phyloP scores from a whole-genome alignment of 78 protist species.

The Dictyostelium discoideum region DNA sequence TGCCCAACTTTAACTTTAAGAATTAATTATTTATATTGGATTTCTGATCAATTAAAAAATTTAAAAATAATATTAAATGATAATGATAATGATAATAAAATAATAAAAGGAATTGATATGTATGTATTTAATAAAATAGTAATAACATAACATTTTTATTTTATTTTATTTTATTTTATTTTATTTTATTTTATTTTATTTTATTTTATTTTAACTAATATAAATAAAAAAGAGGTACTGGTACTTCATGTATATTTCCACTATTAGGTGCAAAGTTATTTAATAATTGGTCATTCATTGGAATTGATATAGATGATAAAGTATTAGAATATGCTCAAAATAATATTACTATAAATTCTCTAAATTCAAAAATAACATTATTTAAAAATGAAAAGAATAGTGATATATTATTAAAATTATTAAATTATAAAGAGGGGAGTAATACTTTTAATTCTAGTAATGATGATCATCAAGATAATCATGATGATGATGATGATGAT shows the following conservation, averaged over 20 bases:
- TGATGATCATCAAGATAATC: no score
- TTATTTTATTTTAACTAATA: no score
- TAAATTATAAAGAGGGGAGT: not conserved
- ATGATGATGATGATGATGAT: not conserved
- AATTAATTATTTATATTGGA: slow-evolving; percentile 55
- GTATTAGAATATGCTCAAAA: slow-evolving; percentile 23
- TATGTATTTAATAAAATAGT: not conserved
- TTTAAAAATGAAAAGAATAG: slow-evolving; percentile 1
- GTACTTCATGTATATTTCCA: slow-evolving; percentile 80
- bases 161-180: not conserved
- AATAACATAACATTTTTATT: not conserved
- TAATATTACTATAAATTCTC: slow-evolving; percentile 27
- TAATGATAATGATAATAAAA: not conserved
- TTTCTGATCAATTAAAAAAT: slow-evolving; percentile 25
- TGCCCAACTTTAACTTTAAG: slow-evolving; percentile 69
- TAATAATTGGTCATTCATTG: slow-evolving; percentile 42
- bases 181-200: not conserved
- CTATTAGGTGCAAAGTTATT: slow-evolving; percentile 40
- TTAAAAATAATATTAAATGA: not conserved
- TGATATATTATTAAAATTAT: not conserved
- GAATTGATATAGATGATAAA: slow-evolving; percentile 9
- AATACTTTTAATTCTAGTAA: no score
- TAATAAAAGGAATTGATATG: slow-evolving; percentile 23
- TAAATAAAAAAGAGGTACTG: slow-evolving; percentile 66
- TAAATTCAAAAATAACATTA: not conserved